These are phyloP conservation scores for Suhomyces guaymorum DNA, from an alignment of 1,139 yeast species.

Conservation along the genomic window DNA sequence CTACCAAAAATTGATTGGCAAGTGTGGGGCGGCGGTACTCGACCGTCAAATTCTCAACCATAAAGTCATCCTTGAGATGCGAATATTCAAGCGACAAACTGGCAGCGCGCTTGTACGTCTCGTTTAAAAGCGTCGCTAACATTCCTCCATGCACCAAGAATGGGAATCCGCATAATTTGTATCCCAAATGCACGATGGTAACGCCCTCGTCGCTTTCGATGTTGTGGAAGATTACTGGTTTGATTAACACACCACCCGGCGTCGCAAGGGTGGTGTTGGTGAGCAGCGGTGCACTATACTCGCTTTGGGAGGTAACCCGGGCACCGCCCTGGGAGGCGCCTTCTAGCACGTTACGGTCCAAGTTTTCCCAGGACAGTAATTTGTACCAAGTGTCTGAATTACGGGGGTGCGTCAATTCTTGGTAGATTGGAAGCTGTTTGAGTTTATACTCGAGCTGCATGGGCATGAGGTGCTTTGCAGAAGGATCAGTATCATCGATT, in stretches of 20 bases:
- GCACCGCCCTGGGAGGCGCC: slow-evolving; percentile 3
- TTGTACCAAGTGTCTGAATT: slow-evolving; percentile 45
- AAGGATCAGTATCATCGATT: slow-evolving; percentile 24
- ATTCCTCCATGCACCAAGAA: slow-evolving; percentile 89
- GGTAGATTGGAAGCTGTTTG: slow-evolving; percentile 53
- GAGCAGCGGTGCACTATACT: slow-evolving; percentile 31
- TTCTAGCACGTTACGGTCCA: slow-evolving; percentile 47
- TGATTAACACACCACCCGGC: slow-evolving; percentile 79
- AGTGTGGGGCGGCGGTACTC: slow-evolving; percentile 72
- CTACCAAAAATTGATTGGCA: slow-evolving; percentile 75
- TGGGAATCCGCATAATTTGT: slow-evolving; percentile 82
- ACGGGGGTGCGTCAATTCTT: slow-evolving; percentile 41
- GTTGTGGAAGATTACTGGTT: slow-evolving; percentile 71
- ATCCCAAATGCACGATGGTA: slow-evolving; percentile 75
- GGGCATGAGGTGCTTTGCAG: slow-evolving; percentile 17
- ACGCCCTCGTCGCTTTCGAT: slow-evolving; percentile 57
- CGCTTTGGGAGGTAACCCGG: slow-evolving; percentile 28
- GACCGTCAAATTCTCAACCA: slow-evolving; percentile 52
- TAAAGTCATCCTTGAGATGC: slow-evolving; percentile 41
- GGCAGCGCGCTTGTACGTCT: slow-evolving; percentile 63
- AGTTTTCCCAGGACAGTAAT: slow-evolving; percentile 61
- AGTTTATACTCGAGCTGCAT: slow-evolving; percentile 48
- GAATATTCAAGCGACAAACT: slow-evolving; percentile 36
- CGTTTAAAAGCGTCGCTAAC: slow-evolving; percentile 79
- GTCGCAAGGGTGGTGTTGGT: slow-evolving; percentile 39